phyloP scores from a whole-genome alignment of 768 basidiomycete genomes.

The Hygrocybe punicea region DNA sequence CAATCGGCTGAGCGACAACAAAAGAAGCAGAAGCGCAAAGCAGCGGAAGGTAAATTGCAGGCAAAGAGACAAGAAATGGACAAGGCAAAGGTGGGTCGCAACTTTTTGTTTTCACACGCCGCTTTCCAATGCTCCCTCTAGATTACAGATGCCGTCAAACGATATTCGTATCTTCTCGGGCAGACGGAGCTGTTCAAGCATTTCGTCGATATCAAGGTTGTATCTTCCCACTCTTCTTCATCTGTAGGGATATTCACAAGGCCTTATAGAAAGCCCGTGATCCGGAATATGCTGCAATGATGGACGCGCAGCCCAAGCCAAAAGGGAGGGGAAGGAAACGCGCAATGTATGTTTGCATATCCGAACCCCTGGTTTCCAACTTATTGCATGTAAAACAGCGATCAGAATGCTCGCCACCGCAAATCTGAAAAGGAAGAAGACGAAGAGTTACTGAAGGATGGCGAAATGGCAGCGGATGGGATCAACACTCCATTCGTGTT shows the following conservation, averaged over 20 bases:
- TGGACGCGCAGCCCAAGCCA: slow-evolving; percentile 82
- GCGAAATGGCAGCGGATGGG: slow-evolving; percentile 72
- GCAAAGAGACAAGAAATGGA: slow-evolving; percentile 80
- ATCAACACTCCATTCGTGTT: slow-evolving; percentile 92
- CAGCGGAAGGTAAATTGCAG: slow-evolving; percentile 65
- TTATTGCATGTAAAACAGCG: slow-evolving; percentile 40
- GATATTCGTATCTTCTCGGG: slow-evolving; percentile 95
- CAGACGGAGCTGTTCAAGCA: slow-evolving; percentile 98
- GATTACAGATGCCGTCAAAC: slow-evolving; percentile 92
- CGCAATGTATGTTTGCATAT: slow-evolving; percentile 48
- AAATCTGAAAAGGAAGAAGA: slow-evolving; percentile 99
- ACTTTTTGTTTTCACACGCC: background rate
- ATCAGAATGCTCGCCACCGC: slow-evolving; percentile 75
- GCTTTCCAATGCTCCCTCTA: slow-evolving; percentile 33
- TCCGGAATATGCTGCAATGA: slow-evolving; percentile 85
- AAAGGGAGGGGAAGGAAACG: slow-evolving; percentile 87
- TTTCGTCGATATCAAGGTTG: slow-evolving; percentile 93
- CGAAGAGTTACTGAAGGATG: slow-evolving; percentile 87
- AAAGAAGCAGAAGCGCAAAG: slow-evolving; percentile 55
- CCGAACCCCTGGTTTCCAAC: background rate
- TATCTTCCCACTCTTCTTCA: slow-evolving; percentile 6
- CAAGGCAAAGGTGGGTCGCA: slow-evolving; percentile 68
- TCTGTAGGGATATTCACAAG: background rate
- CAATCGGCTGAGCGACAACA: slow-evolving; percentile 29
- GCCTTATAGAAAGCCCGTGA: slow-evolving; percentile 71